phyloP scores from a whole-genome alignment of 2,329 filamentous ascomycete genomes.

The Fusarium tricinctum region DNA sequence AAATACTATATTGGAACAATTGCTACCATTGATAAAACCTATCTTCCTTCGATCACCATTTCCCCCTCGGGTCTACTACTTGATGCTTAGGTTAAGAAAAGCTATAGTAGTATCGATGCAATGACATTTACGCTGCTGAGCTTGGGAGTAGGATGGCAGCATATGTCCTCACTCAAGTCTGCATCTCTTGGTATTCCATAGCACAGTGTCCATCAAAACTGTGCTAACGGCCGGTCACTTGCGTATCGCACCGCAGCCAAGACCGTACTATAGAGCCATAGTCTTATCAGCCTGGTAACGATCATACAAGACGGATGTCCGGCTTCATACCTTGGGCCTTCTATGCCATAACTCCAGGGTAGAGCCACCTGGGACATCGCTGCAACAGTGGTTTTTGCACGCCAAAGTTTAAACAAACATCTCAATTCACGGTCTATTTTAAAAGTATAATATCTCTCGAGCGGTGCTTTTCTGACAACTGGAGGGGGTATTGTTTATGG shows the following conservation, averaged over 20 bases:
- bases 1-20: too few species aligned
- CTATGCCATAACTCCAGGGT: not conserved
- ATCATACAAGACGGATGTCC: not conserved
- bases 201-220: too few species aligned
- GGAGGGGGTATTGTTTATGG: slow-evolving; percentile 37
- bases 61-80: too few species aligned
- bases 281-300: not conserved
- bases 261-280: not conserved
- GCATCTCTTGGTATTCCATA: too few species aligned
- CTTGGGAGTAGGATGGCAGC: too few species aligned
- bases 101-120: too few species aligned
- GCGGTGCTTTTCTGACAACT: slow-evolving; percentile 22
- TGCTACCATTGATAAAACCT: too few species aligned
- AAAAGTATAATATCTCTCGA: slow-evolving; percentile 31
- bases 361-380: not conserved
- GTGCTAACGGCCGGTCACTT: not conserved
- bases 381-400: not conserved
- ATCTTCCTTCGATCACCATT: too few species aligned
- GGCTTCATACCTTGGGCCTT: not conserved
- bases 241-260: not conserved
- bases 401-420: slow-evolving; percentile 1
- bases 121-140: too few species aligned
- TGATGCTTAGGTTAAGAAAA: too few species aligned
- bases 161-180: too few species aligned
- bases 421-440: slow-evolving; percentile 23